Evolutionary conservation across 73 alveolate genomes (phyloP).

Genomic region (Paramecium primaurelia): DNA sequence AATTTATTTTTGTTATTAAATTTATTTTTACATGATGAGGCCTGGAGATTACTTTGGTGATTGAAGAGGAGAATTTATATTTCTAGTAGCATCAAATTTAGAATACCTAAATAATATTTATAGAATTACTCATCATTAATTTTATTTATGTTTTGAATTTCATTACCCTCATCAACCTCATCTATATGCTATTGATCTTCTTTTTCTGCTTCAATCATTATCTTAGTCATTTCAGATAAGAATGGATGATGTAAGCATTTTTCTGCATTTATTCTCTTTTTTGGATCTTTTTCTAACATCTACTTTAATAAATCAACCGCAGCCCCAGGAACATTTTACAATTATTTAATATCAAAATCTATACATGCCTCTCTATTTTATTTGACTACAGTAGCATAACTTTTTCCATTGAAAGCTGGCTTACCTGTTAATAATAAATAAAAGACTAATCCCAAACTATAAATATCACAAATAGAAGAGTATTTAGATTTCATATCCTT

Average conservation of each 20-base stretch:
- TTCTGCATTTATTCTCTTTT: slow-evolving; percentile 38
- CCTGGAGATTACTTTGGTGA: slow-evolving; percentile 17
- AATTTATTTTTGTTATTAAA: neutral
- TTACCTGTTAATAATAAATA: slow-evolving; percentile 8
- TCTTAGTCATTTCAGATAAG: neutral
- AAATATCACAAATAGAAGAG: slow-evolving; percentile 6
- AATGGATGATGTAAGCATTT: slow-evolving; percentile 44
- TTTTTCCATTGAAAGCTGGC: neutral
- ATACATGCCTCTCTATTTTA: neutral
- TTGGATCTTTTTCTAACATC: slow-evolving; percentile 60
- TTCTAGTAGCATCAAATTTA: neutral
- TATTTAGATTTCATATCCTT: slow-evolving; percentile 44
- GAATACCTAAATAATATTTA: neutral
- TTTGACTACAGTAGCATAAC: slow-evolving; percentile 39
- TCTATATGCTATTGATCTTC: neutral
- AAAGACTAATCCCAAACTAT: slow-evolving; percentile 22
- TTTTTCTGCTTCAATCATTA: neutral
- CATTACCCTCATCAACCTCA: neutral
- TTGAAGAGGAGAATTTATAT: neutral
- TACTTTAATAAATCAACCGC: slow-evolving; percentile 35
- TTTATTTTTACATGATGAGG: neutral
- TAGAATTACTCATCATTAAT: neutral
- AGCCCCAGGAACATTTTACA: neutral
- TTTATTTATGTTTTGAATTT: neutral
- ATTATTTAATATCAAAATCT: neutral